Evolutionary conservation across 1,139 yeast genomes (phyloP), one percentile per base, ranked within the genome.

Genomic region (Wickerhamiella pararugosa): DNA sequence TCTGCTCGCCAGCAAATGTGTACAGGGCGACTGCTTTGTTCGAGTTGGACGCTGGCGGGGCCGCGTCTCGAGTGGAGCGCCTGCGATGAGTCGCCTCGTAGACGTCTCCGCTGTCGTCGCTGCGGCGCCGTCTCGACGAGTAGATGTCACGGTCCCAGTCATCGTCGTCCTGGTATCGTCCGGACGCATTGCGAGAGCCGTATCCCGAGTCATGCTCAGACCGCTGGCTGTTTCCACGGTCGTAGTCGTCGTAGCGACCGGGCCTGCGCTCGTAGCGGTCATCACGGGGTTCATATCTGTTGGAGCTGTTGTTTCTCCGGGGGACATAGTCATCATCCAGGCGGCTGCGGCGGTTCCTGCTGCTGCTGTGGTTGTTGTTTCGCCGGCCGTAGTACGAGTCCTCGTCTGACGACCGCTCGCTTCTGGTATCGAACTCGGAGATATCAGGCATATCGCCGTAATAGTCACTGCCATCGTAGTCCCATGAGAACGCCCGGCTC

Each of bases 11-110:
- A 45, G 79, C 80, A 59, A 87, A 90, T 3, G 87, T 71, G 62
- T 71, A 90, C 50, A 86, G 66, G 0, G 98, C 98, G 48, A 84
- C 80, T 0, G 96, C 98, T 60, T 84, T 87, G 52, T 75, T 77
- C 8, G 79, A 69, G 44, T 51, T 69, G 6, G 43, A 39, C 2
- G 45, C 43, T 4, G 40, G 58, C 48, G 63, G 55, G 48, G 44
- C 48, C 29, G 27, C 33, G 39, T 44, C 34, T 37, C 42, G 42
- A 32, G 25, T 35, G 41, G 21, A 9, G 6, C 10, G 11, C 25
- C 30, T n/a, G 32, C 37, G 26, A 29, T 30, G 37, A n/a, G 34
- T 33, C 28, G 29, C 21, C 29, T 45, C 53, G 34, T 42, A 47
- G 41, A 46, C 54, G n/a, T 42, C 40, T 6, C 47, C 50, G 29